These are phyloP conservation scores for Pichia paraexigua DNA, from an alignment of 805 yeast genomes.

Conservation along the genomic window DNA sequence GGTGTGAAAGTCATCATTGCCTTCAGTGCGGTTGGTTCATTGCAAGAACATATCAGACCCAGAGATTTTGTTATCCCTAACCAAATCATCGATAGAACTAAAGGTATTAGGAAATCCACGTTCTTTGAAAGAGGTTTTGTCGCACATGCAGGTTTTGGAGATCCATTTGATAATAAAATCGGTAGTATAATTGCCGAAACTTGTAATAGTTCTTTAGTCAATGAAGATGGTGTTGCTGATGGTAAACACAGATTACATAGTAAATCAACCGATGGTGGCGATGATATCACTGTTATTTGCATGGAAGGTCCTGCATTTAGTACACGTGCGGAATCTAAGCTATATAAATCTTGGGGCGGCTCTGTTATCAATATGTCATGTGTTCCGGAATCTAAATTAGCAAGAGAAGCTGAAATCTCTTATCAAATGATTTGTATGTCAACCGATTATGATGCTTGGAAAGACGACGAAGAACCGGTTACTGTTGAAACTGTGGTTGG, in stretches of 20 bases:
- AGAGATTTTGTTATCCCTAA: slow-evolving; percentile 96
- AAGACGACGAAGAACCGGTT: slow-evolving; percentile 89
- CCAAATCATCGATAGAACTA: slow-evolving; percentile 94
- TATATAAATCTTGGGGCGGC: slow-evolving; percentile 87
- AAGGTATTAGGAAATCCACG: slow-evolving; percentile 85
- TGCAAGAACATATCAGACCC: slow-evolving; percentile 82
- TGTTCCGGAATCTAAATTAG: slow-evolving; percentile 94
- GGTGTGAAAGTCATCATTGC: slow-evolving; percentile 88
- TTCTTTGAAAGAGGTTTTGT: slow-evolving; percentile 90
- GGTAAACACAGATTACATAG: slow-evolving; percentile 43
- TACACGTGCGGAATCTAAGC: slow-evolving; percentile 89
- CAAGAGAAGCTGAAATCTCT: slow-evolving; percentile 93
- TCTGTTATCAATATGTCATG: slow-evolving; percentile 95
- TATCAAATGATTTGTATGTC: slow-evolving; percentile 99
- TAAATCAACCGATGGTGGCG: slow-evolving; percentile 55
- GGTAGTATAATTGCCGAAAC: slow-evolving; percentile 56
- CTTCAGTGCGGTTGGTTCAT: slow-evolving; percentile 93
- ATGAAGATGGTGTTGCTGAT: slow-evolving; percentile 35
- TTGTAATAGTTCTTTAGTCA: slow-evolving; percentile 45
- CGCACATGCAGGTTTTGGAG: slow-evolving; percentile 96
- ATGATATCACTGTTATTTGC: slow-evolving; percentile 82
- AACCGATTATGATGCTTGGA: slow-evolving; percentile 99
- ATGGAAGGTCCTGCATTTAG: slow-evolving; percentile 99
- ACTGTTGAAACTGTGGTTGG: slow-evolving; percentile 97
- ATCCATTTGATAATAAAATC: slow-evolving; percentile 80